These are phyloP conservation scores for Lentinula novae-zelandiae DNA, from an alignment of 1,284 basidiomycete genomes.

Conservation along the genomic window DNA sequence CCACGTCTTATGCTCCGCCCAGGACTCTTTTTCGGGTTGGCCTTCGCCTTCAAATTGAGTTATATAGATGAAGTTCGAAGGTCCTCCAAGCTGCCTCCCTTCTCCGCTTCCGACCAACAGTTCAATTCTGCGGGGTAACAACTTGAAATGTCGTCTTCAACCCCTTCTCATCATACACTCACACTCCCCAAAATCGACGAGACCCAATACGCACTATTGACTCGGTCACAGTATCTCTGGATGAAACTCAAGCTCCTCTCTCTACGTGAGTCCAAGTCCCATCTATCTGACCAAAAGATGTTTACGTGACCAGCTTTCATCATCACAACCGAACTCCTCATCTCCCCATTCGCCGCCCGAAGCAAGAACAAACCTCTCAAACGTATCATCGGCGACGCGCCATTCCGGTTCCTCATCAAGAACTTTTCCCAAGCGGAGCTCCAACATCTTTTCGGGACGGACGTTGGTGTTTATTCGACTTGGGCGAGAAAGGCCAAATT, in stretches of 20 bases:
- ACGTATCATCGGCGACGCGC: conserved; percentile 1
- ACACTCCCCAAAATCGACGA: too few species aligned
- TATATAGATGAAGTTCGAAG: too few species aligned
- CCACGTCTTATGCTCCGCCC: too few species aligned
- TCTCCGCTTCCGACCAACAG: too few species aligned
- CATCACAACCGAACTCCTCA: neutral
- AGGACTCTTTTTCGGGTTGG: too few species aligned
- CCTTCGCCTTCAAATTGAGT: too few species aligned
- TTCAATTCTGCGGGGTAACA: too few species aligned
- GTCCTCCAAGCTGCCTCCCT: too few species aligned
- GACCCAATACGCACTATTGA: neutral
- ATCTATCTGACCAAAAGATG: too few species aligned
- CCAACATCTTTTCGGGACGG: neutral
- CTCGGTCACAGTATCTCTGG: neutral
- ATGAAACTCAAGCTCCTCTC: neutral
- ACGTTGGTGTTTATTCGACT: neutral
- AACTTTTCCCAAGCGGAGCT: neutral
- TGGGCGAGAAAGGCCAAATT: conserved; percentile 15
- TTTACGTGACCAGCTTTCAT: neutral
- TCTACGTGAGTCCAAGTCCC: neutral
- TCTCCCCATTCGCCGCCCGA: neutral
- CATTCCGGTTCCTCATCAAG: neutral
- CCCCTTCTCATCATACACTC: too few species aligned
- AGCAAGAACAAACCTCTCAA: neutral
- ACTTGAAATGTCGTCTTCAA: too few species aligned